Base-by-base conservation (phyloP, 805 yeast species). In the Blastobotrys americana region DNA sequence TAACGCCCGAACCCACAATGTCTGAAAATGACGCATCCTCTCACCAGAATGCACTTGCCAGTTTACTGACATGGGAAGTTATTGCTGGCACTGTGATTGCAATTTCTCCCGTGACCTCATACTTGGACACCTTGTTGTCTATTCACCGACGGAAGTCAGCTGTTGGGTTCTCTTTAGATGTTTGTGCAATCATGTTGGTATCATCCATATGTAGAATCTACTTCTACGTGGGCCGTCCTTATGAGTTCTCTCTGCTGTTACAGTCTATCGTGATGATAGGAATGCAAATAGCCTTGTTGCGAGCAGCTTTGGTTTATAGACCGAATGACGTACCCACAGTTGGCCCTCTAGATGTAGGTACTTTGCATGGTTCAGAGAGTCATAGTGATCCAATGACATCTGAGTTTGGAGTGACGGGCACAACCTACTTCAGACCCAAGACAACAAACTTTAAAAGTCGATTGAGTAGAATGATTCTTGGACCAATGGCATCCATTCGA, bases 181-280 rank as follows among this genome's bases (percentile, higher is more conserved):
- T 89, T 8, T 89, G 96, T 64, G 89, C 87, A 4, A 85, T 95
- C 4, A 87, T 89, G 95, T 60, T 88, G 49, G 70, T 86, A 51
- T 81, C 95, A 1, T 75, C 87, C 35, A 75, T 79, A 3, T 65
- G 87, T 38, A 70, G 94, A 52, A 80, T 88, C 21, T 77, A 78
- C 45, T 88, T 85, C 66, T 89, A 82, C 67, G 61, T 82, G 49
- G 80, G 85, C 41, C 75, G 80, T 38, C 95, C 95, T 0, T 88
- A 81, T 59, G 96, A 88, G 60, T 62, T 75, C n/a, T 76, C 94
- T 2, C 64, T 88, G 35, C 67, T 88, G 36, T 66, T 90, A 49
- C 97, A 89, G 59, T 78, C 93, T 31, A 55, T 83, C 35, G 76
- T 85, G n/a, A 88, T 87, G 96, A 71, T 88, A n/a, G 71, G 76